These are phyloP conservation scores for Rhinocladiella mackenziei DNA, from an alignment of 2,329 filamentous ascomycete species.

Conservation along the genomic window DNA sequence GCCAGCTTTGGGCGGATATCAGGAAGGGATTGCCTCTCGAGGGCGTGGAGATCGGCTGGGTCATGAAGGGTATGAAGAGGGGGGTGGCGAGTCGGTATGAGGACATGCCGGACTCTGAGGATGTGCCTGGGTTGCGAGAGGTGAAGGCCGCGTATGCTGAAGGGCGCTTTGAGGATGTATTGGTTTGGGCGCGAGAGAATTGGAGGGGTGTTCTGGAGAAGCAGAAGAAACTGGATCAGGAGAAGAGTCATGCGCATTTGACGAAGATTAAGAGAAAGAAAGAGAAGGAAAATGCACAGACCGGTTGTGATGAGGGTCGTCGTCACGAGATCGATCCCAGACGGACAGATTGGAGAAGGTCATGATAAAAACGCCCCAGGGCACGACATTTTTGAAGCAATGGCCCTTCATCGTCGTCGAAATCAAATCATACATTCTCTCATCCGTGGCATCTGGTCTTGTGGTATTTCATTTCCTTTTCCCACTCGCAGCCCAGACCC, in stretches of 20 bases:
- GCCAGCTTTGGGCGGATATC: constrained; percentile 22
- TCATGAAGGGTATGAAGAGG: constrained; percentile 24
- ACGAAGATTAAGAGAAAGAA: not conserved
- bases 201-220: constrained; percentile 9
- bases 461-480: no score
- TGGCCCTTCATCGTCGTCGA: no score
- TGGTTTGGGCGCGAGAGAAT: constrained; percentile 12
- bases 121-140: not conserved
- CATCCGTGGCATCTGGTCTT: no score
- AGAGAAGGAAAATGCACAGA: not conserved
- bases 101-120: not conserved
- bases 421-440: no score
- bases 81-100: constrained; percentile 7
- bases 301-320: no score
- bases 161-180: constrained; percentile 13
- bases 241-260: constrained; percentile 4
- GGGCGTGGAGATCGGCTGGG: constrained; percentile 9
- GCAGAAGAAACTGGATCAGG: constrained; percentile 12
- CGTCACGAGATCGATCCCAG: no score
- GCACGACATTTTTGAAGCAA: no score
- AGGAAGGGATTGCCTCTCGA: constrained; percentile 15
- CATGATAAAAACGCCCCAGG: no score
- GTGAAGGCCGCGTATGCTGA: constrained; percentile 9
- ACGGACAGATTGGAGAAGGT: no score
- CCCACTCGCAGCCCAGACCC: no score